Conservation (phyloP, 2,329 filamentous ascomycete genomes). For the Penicillium sp. region DNA sequence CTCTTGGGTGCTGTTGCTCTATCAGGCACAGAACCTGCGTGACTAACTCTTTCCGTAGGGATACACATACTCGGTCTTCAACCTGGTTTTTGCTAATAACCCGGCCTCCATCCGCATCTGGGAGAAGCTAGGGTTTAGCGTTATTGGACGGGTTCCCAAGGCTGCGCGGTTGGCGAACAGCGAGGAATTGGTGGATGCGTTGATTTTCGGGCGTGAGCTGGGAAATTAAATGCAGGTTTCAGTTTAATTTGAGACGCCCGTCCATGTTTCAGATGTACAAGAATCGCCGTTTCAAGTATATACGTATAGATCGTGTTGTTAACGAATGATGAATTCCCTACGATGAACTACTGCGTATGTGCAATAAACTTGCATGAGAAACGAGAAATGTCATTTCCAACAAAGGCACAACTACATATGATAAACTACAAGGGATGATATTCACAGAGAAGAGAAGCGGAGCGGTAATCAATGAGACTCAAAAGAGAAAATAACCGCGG, state of each 20-base stretch:
- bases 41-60: constrained; percentile 23
- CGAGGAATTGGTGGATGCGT: constrained; percentile 36
- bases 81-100: constrained; percentile 41
- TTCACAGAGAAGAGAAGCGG: constrained; percentile 16
- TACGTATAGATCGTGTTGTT: neutral
- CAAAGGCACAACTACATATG: neutral
- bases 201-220: constrained; percentile 37
- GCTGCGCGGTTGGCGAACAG: constrained; percentile 36
- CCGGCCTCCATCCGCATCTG: constrained; percentile 38
- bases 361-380: neutral
- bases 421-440: constrained; percentile 20
- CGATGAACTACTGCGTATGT: neutral
- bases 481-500: constrained; percentile 3
- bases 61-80: constrained; percentile 43
- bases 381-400: neutral
- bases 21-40: neutral
- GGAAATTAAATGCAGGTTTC: constrained; percentile 12
- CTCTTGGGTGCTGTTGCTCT: neutral
- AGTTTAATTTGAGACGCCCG: neutral
- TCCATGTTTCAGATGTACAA: neutral
- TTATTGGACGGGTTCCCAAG: constrained; percentile 38
- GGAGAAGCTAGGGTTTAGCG: constrained; percentile 36
- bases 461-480: constrained; percentile 4
- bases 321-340: neutral
- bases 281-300: neutral